Percentiles rank a stretch among this genome's conserved stretches.
Conservation (phyloP, 805 yeast genomes). For the Yamadazyma phyllophila region DNA sequence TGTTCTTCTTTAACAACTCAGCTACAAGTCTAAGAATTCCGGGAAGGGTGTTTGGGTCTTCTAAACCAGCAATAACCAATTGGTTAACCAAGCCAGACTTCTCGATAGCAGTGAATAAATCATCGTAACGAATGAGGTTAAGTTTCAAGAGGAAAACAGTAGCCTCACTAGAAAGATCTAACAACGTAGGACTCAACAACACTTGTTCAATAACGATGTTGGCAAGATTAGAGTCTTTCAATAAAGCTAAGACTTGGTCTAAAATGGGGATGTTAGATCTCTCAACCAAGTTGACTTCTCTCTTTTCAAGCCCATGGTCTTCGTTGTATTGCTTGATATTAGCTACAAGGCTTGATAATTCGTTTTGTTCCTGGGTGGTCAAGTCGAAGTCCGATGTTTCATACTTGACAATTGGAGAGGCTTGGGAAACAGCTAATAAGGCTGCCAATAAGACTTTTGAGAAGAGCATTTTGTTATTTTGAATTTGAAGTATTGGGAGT, state of each 20-base stretch:
- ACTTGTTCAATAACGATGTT: constrained; percentile 21
- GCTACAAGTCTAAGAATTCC: constrained; percentile 23
- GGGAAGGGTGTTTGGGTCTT: constrained; percentile 24
- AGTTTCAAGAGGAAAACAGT: constrained; percentile 19
- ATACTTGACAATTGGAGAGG: constrained; percentile 1
- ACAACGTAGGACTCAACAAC: constrained; percentile 20
- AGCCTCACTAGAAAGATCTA: constrained; percentile 20
- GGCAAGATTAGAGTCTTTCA: constrained; percentile 23
- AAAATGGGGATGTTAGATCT: constrained; percentile 23
- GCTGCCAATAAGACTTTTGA: background rate
- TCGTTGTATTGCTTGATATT: constrained; percentile 14
- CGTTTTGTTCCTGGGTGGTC: constrained; percentile 2
- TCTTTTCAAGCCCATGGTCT: constrained; percentile 7
- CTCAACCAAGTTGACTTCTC: constrained; percentile 8
- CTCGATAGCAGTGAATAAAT: constrained; percentile 23
- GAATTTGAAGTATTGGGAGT: constrained; percentile 24
- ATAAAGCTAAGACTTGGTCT: constrained; percentile 19
- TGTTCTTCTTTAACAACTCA: constrained; percentile 19
- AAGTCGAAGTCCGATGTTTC: constrained; percentile 1
- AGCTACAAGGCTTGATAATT: constrained; percentile 11
- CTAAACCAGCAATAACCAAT: constrained; percentile 19
- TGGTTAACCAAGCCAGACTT: constrained; percentile 25
- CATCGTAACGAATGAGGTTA: constrained; percentile 21
- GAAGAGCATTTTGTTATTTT: constrained; percentile 39
- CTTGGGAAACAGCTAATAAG: constrained; percentile 3